Conservation (phyloP, 257 asterid species). For the Solanum neorickii region DNA sequence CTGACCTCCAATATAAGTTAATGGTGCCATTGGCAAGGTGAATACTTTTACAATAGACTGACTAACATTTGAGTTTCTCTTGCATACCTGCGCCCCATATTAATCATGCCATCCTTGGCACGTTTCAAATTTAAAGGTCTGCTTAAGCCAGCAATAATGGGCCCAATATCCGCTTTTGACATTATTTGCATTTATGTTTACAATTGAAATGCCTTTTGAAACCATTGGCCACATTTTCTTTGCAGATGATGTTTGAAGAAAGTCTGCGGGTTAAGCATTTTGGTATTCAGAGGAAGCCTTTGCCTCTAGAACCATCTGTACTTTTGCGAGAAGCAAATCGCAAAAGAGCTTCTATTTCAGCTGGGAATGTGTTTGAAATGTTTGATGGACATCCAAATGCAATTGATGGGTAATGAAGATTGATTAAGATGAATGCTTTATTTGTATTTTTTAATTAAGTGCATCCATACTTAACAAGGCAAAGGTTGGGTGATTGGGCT, state of each 20-base stretch:
- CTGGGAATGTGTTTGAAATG: constrained; percentile 82
- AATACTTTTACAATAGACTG: not conserved
- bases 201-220: not conserved
- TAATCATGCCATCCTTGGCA: not conserved
- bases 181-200: not conserved
- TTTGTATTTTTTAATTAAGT: not conserved
- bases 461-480: not conserved
- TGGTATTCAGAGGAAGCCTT: constrained; percentile 91
- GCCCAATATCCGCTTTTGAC: not conserved
- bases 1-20: not conserved
- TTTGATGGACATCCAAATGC: constrained; percentile 62
- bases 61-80: not conserved
- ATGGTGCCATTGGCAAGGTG: not conserved
- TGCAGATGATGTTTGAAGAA: constrained; percentile 86
- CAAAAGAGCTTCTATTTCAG: constrained; percentile 95
- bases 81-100: not conserved
- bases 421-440: constrained; percentile 4
- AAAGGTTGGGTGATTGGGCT: not conserved
- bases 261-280: constrained; percentile 65
- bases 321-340: constrained; percentile 97
- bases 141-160: not conserved
- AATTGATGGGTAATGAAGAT: constrained; percentile 51
- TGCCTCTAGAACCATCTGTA: constrained; percentile 96
- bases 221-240: not conserved
- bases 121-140: not conserved